These are phyloP conservation scores for Arthrobotrys sinensis DNA, from an alignment of 2,329 filamentous ascomycete genomes.

Conservation along the genomic window DNA sequence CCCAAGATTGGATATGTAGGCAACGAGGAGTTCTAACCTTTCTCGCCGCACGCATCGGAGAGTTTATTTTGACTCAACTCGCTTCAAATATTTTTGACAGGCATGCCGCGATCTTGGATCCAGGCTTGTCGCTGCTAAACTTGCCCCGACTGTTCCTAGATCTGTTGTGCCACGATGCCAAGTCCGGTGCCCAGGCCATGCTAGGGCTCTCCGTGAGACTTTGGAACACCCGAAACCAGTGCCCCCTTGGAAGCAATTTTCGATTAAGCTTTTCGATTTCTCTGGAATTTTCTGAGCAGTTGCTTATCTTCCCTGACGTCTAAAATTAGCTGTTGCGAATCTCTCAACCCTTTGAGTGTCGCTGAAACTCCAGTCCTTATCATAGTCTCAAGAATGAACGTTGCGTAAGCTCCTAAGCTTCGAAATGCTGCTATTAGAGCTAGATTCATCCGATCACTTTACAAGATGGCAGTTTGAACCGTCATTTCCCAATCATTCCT, in stretches of 20 bases:
- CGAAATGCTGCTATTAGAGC: constrained; percentile 6
- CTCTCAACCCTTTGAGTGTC: constrained; percentile 38
- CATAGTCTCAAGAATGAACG: neutral
- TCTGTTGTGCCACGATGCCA: constrained; percentile 2
- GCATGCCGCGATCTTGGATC: neutral
- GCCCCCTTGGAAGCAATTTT: constrained; percentile 14
- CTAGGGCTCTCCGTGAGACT: constrained; percentile 12
- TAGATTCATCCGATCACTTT: neutral
- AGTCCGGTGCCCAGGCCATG: neutral
- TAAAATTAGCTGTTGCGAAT: constrained; percentile 60
- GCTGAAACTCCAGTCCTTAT: constrained; percentile 41
- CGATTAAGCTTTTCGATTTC: constrained; percentile 16
- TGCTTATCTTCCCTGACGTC: constrained; percentile 30
- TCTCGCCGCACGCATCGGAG: constrained; percentile 50
- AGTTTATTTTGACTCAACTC: constrained; percentile 43
- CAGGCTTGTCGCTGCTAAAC: constrained; percentile 1
- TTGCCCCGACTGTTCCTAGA: constrained; percentile 5
- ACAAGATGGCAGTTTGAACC: neutral
- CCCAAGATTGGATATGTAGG: constrained; percentile 23
- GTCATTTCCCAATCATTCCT: neutral
- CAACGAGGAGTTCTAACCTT: constrained; percentile 49
- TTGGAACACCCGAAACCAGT: constrained; percentile 28
- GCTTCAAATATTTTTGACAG: constrained; percentile 33
- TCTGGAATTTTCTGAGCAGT: constrained; percentile 21
- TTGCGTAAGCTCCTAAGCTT: constrained; percentile 41